phyloP scores from a whole-genome alignment of 139 green algal genomes.

The Chlamydomonas sphaeroides region DNA sequence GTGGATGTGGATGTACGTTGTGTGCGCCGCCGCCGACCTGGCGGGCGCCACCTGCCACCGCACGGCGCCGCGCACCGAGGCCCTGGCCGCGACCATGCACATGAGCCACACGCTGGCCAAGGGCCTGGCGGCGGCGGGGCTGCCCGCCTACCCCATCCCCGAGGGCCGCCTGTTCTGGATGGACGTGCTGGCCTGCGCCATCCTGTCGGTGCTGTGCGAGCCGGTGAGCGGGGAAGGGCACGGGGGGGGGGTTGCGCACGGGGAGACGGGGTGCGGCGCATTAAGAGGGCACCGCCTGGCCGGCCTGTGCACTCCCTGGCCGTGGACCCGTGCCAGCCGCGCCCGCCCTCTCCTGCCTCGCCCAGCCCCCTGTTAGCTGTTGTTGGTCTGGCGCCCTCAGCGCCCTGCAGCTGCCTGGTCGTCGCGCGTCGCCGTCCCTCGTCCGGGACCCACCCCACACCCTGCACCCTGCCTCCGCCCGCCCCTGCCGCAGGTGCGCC shows the following conservation, averaged over 20 bases:
- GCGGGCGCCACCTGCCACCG: neutral
- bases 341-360: too few species aligned
- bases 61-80: constrained; percentile 21
- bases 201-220: constrained; percentile 26
- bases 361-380: too few species aligned
- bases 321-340: too few species aligned
- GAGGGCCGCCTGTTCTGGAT: constrained; percentile 15
- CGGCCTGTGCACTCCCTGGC: too few species aligned
- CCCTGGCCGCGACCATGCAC: constrained; percentile 34
- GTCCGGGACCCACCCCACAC: too few species aligned
- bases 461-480: neutral
- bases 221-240: neutral
- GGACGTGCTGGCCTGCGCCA: constrained; percentile 40
- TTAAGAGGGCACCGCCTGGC: too few species aligned
- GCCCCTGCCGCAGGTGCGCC: constrained; percentile 6
- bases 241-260: neutral
- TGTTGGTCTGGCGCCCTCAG: too few species aligned
- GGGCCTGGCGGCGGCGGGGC: neutral
- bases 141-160: constrained; percentile 25
- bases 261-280: neutral
- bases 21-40: neutral
- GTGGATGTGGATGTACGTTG: constrained; percentile 28
- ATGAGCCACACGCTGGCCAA: constrained; percentile 61
- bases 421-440: too few species aligned
- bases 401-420: too few species aligned